Evolutionary conservation across 805 yeast species (phyloP).

Genomic region (Candida montana): DNA sequence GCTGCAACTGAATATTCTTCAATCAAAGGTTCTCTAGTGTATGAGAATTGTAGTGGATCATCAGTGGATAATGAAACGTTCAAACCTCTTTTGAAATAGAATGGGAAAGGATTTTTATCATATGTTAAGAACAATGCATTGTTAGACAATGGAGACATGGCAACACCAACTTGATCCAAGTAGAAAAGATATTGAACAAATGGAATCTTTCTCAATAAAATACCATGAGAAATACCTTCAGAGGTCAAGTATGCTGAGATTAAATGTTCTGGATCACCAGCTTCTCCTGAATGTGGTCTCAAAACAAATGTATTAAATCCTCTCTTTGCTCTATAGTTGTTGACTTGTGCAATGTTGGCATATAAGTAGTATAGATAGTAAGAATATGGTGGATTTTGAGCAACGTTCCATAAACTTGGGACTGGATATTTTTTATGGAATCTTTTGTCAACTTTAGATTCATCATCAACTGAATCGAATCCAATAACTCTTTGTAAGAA

Average conservation of each 20-base stretch:
- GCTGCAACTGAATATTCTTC: constrained; percentile 26
- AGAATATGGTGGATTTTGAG: constrained; percentile 93
- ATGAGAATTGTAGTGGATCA: constrained; percentile 96
- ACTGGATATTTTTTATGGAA: constrained; percentile 77
- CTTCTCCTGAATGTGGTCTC: constrained; percentile 98
- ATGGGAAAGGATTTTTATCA: constrained; percentile 93
- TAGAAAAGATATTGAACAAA: constrained; percentile 90
- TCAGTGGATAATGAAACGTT: constrained; percentile 94
- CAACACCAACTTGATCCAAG: constrained; percentile 92
- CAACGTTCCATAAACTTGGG: constrained; percentile 76
- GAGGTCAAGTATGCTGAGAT: constrained; percentile 84
- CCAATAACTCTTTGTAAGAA: constrained; percentile 94
- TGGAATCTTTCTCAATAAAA: constrained; percentile 86
- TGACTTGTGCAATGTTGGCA: constrained; percentile 81
- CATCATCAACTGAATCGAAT: constrained; percentile 98
- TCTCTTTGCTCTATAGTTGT: constrained; percentile 71
- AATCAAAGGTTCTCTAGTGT: constrained; percentile 86
- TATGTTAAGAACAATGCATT: constrained; percentile 93
- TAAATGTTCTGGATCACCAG: constrained; percentile 99
- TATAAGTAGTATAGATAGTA: constrained; percentile 87
- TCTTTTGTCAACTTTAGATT: constrained; percentile 83
- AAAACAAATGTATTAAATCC: constrained; percentile 87
- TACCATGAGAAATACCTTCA: constrained; percentile 94
- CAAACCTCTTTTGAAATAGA: constrained; percentile 87
- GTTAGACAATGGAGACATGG: constrained; percentile 97